Evolutionary conservation across 108 stramenopile genomes (phyloP).

Genomic region (Conticribra weissflogii): DNA sequence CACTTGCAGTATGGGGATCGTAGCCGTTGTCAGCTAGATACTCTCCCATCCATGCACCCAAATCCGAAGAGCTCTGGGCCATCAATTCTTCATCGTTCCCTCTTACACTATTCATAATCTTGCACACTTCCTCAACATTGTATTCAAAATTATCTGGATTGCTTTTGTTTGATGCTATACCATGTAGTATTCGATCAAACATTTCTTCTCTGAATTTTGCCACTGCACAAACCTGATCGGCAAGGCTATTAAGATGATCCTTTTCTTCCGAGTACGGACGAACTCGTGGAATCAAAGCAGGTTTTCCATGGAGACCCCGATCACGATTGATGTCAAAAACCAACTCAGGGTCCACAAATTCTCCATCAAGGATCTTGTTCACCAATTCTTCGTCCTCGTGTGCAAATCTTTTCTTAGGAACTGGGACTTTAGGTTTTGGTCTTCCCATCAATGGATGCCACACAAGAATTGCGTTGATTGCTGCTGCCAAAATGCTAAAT

Average conservation of each 20-base stretch:
- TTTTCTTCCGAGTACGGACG: constrained; percentile 54
- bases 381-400: constrained; percentile 51
- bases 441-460: constrained; percentile 37
- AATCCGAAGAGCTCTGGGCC: constrained; percentile 19
- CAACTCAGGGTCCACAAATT: constrained; percentile 39
- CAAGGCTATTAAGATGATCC: constrained; percentile 29
- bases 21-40: constrained; percentile 55
- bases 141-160: constrained; percentile 29
- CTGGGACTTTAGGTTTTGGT: constrained; percentile 21
- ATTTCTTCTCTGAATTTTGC: constrained; percentile 26
- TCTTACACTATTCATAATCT: constrained; percentile 1
- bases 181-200: constrained; percentile 28
- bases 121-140: constrained; percentile 19
- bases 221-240: constrained; percentile 13
- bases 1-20: constrained; percentile 27
- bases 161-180: constrained; percentile 7
- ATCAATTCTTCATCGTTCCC: constrained; percentile 7
- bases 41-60: constrained; percentile 55
- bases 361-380: constrained; percentile 39
- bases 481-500: constrained; percentile 45
- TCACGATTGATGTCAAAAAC: constrained; percentile 30
- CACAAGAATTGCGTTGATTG: constrained; percentile 48
- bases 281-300: constrained; percentile 31
- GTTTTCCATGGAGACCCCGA: constrained; percentile 27
- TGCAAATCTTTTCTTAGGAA: constrained; percentile 6